Percentiles rank a stretch among this genome's conserved stretches.
Evolutionary conservation across 2,329 filamentous ascomycete genomes (phyloP).

Genomic region (Penicillium rolfsii): DNA sequence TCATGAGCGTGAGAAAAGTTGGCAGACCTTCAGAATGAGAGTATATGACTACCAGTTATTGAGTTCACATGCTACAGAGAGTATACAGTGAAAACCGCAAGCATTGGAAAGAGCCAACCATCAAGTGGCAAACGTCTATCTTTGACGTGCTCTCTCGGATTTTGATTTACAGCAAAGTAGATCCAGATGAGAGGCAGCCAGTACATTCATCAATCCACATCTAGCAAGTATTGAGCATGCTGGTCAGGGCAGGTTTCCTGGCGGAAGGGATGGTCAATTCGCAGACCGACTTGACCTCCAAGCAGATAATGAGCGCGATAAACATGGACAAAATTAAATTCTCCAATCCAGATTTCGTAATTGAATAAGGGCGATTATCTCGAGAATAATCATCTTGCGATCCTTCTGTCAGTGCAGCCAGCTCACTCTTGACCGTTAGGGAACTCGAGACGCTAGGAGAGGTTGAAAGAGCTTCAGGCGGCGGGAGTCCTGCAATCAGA

Average conservation of each 20-base stretch:
- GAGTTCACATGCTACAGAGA: not conserved
- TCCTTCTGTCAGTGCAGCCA: conserved; percentile 62
- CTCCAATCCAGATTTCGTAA: conserved; percentile 52
- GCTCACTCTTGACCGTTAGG: conserved; percentile 59
- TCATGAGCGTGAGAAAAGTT: not conserved
- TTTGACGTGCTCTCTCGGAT: not conserved
- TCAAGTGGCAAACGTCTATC: not conserved
- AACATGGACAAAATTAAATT: conserved; percentile 15
- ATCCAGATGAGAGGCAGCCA: not conserved
- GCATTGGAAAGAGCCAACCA: not conserved
- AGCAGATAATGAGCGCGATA: conserved; percentile 52
- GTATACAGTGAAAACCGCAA: not conserved
- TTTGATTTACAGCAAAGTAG: not conserved
- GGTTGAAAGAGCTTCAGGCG: conserved; percentile 37
- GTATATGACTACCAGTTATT: not conserved
- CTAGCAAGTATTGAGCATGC: conserved; percentile 68
- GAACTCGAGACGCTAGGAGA: conserved; percentile 67
- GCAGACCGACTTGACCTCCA: conserved; percentile 77
- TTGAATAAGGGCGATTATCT: conserved; percentile 73
- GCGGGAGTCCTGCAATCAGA: conserved; percentile 21
- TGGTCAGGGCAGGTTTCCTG: conserved; percentile 70
- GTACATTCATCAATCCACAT: not conserved
- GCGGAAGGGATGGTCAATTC: conserved; percentile 67
- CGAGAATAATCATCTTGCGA: conserved; percentile 65
- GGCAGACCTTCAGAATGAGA: too few species aligned